phyloP scores from a whole-genome alignment of 352 stramenopile species.

The Plasmopara muralis region DNA sequence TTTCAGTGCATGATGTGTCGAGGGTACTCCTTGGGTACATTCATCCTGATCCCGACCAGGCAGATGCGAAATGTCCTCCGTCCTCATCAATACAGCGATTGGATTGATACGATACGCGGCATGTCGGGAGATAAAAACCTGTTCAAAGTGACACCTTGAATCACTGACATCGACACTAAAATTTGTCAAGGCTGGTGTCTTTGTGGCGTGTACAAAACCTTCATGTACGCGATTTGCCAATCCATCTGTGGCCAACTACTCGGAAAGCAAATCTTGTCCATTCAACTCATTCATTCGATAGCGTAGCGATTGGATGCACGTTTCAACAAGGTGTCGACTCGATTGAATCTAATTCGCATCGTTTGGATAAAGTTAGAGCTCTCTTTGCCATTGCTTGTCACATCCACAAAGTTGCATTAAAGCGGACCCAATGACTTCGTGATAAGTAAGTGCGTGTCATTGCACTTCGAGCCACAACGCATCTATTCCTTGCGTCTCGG shows the following conservation, averaged over 20 bases:
- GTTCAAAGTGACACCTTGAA: conserved; percentile 26
- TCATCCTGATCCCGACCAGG: not conserved
- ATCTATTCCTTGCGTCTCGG: conserved; percentile 14
- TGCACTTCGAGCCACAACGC: conserved; percentile 43
- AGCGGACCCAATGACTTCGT: conserved; percentile 18
- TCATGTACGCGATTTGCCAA: conserved; percentile 12
- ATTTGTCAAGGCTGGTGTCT: conserved; percentile 1
- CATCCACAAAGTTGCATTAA: conserved; percentile 26
- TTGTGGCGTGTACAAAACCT: conserved; percentile 3
- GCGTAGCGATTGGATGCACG: conserved; percentile 19
- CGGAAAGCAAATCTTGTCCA: conserved; percentile 27
- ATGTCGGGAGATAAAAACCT: conserved; percentile 29
- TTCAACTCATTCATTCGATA: conserved; percentile 15
- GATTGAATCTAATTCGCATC: conserved; percentile 7
- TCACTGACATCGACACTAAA: conserved; percentile 27
- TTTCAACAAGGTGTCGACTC: conserved; percentile 9
- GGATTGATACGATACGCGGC: conserved; percentile 45
- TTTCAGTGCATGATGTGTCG: conserved; percentile 27
- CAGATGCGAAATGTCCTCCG: conserved; percentile 30
- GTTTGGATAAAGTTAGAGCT: conserved; percentile 10
- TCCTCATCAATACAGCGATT: conserved; percentile 30
- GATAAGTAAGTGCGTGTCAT: conserved; percentile 20
- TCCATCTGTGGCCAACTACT: conserved; percentile 23
- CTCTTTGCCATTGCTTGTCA: conserved; percentile 23
- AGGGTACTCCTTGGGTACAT: not conserved